Conservation (phyloP, 2,329 filamentous ascomycete species). For the Ophiostoma quercus region DNA sequence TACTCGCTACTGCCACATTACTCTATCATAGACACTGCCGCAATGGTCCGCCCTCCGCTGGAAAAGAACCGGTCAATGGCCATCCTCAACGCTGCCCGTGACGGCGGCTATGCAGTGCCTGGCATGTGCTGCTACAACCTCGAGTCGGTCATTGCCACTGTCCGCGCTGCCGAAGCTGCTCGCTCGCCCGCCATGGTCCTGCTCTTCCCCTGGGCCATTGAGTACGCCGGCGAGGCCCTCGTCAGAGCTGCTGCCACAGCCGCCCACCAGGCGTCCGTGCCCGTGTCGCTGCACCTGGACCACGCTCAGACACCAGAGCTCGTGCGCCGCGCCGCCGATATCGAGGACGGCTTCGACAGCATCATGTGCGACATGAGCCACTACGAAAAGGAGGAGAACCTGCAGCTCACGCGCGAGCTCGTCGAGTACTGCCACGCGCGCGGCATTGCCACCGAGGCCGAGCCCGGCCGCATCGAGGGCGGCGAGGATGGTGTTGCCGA, state of each 20-base stretch:
- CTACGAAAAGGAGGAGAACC: conserved; percentile 63
- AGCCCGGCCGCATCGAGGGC: conserved; percentile 53
- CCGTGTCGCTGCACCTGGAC: conserved; percentile 60
- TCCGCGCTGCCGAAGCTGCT: conserved; percentile 63
- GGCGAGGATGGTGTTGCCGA: conserved; percentile 70
- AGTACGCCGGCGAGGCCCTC: conserved; percentile 56
- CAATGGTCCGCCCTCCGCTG: conserved; percentile 38
- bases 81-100: conserved; percentile 53
- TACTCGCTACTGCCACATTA: background rate
- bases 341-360: conserved; percentile 57
- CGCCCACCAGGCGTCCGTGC: conserved; percentile 52
- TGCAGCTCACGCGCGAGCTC: conserved; percentile 55
- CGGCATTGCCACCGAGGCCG: conserved; percentile 63
- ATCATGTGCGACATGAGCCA: conserved; percentile 73
- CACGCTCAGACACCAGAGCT: conserved; percentile 61
- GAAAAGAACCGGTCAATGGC: conserved; percentile 47
- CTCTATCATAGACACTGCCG: conserved; percentile 21
- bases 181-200: conserved; percentile 64
- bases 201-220: conserved; percentile 68
- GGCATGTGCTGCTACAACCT: conserved; percentile 49
- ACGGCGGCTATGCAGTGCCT: conserved; percentile 54
- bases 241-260: conserved; percentile 53
- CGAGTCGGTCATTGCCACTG: conserved; percentile 48
- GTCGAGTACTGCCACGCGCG: conserved; percentile 58
- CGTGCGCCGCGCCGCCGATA: conserved; percentile 55